A percentile compares a stretch with the other conserved stretches of the same genome.
Evolutionary conservation across 805 yeast genomes (phyloP).

Genomic region (Teunomyces panamensis): DNA sequence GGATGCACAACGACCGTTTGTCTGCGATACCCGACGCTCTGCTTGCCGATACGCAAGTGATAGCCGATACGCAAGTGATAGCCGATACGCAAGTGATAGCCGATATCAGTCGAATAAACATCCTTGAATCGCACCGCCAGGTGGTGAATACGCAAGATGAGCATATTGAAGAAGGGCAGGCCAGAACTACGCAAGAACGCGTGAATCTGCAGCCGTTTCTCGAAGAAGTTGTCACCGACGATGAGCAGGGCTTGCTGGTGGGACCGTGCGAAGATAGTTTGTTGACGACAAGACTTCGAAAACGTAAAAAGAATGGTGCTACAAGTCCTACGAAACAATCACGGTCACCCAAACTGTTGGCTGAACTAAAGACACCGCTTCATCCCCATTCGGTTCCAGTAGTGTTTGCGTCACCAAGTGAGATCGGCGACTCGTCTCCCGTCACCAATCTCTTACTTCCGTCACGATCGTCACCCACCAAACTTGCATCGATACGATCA

Average conservation of each 20-base stretch:
- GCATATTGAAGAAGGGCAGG: neutral
- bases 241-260: constrained; percentile 12
- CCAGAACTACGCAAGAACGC: neutral
- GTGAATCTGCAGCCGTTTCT: neutral
- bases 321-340: constrained; percentile 2
- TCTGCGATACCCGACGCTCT: too few relatives aligned
- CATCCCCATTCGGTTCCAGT: constrained; percentile 7
- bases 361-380: constrained; percentile 1
- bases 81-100: neutral
- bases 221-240: constrained; percentile 13
- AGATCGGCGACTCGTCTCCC: constrained; percentile 23
- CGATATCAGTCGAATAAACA: neutral
- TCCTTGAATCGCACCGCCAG: constrained; percentile 26
- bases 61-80: too few relatives aligned
- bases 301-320: constrained; percentile 6
- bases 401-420: constrained; percentile 13
- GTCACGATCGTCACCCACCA: constrained; percentile 6
- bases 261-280: constrained; percentile 25
- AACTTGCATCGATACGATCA: neutral
- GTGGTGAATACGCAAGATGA: constrained; percentile 31
- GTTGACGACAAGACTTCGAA: constrained; percentile 19
- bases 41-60: neutral
- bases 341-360: neutral
- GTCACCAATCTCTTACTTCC: constrained; percentile 11
- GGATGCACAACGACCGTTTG: too few relatives aligned